Conservation (phyloP, 2,329 filamentous ascomycete species). For the Curvularia hawaiiensis region DNA sequence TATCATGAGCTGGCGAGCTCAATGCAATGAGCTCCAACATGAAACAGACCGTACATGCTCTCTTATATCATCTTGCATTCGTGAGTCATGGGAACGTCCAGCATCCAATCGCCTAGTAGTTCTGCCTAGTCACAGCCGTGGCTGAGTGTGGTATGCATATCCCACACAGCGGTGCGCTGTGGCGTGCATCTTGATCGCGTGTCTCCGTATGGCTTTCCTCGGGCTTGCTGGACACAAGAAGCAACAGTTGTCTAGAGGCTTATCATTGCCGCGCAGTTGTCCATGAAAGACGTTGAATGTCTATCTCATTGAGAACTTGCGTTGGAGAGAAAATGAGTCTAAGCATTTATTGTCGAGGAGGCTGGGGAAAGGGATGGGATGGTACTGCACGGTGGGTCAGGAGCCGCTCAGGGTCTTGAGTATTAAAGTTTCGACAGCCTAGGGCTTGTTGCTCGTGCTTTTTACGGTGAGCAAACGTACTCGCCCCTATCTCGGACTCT, state of each 20-base stretch:
- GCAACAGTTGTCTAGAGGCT: background rate
- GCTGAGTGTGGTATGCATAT: constrained; percentile 5
- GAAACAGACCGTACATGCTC: background rate
- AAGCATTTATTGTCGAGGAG: background rate
- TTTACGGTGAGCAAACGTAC: background rate
- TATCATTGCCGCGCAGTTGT: background rate
- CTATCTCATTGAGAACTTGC: background rate
- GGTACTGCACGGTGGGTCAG: background rate
- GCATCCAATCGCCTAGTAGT: background rate
- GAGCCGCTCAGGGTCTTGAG: background rate
- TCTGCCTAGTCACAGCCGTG: background rate
- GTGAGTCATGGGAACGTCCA: background rate
- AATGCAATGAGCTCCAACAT: too few species aligned
- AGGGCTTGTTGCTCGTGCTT: background rate
- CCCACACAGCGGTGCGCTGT: background rate
- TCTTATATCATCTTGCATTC: background rate
- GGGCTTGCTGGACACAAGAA: background rate
- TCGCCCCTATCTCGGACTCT: constrained; percentile 3
- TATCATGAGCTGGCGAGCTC: background rate
- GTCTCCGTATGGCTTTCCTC: constrained; percentile 1
- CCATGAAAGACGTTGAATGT: background rate
- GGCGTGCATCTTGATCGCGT: background rate
- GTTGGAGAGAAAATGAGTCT: background rate
- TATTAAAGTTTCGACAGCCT: background rate
- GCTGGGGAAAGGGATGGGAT: background rate